Evolutionary conservation across 2,329 filamentous ascomycete genomes (phyloP), one percentile per base, ranked within the genome.

Genomic region (Aspergillus sp.): DNA sequence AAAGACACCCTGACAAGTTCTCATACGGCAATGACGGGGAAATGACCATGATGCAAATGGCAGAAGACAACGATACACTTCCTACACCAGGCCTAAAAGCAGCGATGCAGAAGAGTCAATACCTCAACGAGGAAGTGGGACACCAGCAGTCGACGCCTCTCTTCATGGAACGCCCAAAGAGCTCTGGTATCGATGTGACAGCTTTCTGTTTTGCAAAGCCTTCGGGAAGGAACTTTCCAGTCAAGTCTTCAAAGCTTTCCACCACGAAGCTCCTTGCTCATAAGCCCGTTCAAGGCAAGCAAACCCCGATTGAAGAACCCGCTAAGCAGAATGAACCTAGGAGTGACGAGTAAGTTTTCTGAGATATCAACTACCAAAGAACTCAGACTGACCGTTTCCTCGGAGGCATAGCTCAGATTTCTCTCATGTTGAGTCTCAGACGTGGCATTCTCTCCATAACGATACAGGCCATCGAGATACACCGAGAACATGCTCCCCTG

Each of bases 141-240:
- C 32, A 38, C 13, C 47, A 38, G 9, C 46, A 48, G 35, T 48
- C 49, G 23, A 22, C 44, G 2, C 47, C 51, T 15, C 53, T 61
- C 6, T 51, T 68, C 30, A 60, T 69, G 49, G 55, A 63, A 37
- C 63, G 66, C 1, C 66, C 65, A 10, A 46, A 54, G 17, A 66
- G 56, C 38, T 62, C 61, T 5, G 59, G 55, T 1, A 49, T 64
- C 20, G 60, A 69, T 39, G 41, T 54, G 15, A 33, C 55, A 7
- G 53, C 52, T 1, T 68, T 71, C 47, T 63, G 59, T 5, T 71
- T 70, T 49, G 52, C 61, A 13, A 67, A 60, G 44, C 67, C 65
- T 20, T 53, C 46, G 38, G 54, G 47, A 19, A 61, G 55, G 27
- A 46, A 44, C 1, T 64, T 64, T 33, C 58, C 59, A 1, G 52